Percentiles rank a stretch among this genome's conserved stretches.
Evolutionary conservation across 805 yeast genomes (phyloP).

Genomic region (Limtongozyma cylindracea): DNA sequence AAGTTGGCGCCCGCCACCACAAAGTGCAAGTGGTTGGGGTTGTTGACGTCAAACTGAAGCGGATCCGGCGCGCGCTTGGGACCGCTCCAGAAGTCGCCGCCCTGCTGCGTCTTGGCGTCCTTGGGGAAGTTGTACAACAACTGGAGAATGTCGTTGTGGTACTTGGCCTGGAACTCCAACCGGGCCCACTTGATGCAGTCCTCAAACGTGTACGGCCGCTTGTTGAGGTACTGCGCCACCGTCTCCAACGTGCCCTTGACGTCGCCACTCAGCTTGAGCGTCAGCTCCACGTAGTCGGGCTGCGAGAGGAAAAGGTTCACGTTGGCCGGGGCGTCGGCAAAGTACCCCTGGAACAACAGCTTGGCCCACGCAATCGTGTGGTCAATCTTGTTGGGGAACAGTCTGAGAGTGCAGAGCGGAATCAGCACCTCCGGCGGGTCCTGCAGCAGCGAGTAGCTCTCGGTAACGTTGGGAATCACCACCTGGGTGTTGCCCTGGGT

Average conservation of each 20-base stretch:
- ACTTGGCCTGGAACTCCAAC: slow-evolving; percentile 65
- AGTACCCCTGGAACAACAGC: slow-evolving; percentile 76
- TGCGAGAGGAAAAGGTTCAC: slow-evolving; percentile 79
- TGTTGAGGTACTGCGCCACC: slow-evolving; percentile 46
- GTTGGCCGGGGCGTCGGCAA: slow-evolving; percentile 76
- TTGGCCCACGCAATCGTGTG: slow-evolving; percentile 99
- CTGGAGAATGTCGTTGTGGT: slow-evolving; percentile 69
- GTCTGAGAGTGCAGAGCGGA: slow-evolving; percentile 90
- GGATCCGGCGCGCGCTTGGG: slow-evolving; percentile 92
- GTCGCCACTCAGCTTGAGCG: slow-evolving; percentile 80
- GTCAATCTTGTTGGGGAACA: slow-evolving; percentile 95
- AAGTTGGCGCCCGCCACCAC: slow-evolving; percentile 77
- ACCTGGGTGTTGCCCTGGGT: slow-evolving; percentile 98
- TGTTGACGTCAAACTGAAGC: slow-evolving; percentile 48
- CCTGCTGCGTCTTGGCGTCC: slow-evolving; percentile 75
- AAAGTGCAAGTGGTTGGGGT: slow-evolving; percentile 61
- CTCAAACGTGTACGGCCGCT: slow-evolving; percentile 75
- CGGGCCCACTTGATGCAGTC: slow-evolving; percentile 95
- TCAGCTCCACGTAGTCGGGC: slow-evolving; percentile 78
- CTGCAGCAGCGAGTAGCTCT: slow-evolving; percentile 84
- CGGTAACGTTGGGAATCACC: slow-evolving; percentile 79
- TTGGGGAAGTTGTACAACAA: slow-evolving; percentile 83
- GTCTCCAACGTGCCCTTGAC: slow-evolving; percentile 68
- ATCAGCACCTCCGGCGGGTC: slow-evolving; percentile 98
- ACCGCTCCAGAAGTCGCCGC: slow-evolving; percentile 94